Base-by-base conservation (phyloP, 805 yeast species). In the Monosporozyma yasuniensis region DNA sequence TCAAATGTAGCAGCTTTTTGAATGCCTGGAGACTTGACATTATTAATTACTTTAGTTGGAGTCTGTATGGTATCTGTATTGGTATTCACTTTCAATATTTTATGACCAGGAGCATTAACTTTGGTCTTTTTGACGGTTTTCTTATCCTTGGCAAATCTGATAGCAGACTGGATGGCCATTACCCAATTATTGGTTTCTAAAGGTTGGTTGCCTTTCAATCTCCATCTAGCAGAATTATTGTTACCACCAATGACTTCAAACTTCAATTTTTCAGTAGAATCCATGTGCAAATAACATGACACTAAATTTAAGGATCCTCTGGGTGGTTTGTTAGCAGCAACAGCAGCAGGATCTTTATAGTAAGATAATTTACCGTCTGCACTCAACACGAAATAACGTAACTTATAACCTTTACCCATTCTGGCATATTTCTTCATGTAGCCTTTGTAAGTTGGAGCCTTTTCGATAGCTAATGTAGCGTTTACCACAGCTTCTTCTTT, bases 171-270 rank as follows among this genome's bases (percentile, higher is more conserved):
- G 47, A 93, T 75, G 3, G 93, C 85, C 97, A 97, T 89, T 7
- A 93, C 96, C 99, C 99, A 93, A 58, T 96, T 77, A 61, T 86
- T 91, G 0, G 97, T 88, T 66, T 93, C 99, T 9, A 85, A 86
- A 0, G 95, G 89, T 67, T 93, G 97, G 59, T 89, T 87, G 2
- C 97, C 97, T 66, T 86, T 89, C 58, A 93, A 73, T 61, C 88
- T 96, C 93, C 93, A 86, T 60, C 82, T 81, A 47, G 79, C 81
- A 51, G 82, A 81, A 47, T 80, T 76, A 42, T 71, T 73, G 47
- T 75, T 75, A 55, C 80, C 83, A 34, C 90, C 86, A 49, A 84
- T 77, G 46, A 93, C 84, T 65, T 91, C 97, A 66, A 93, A 93
- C 61, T 87, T 84, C 60, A 89, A 77, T 65, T 87, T 87, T 64